Evolutionary conservation across 2,329 filamentous ascomycete genomes (phyloP), one percentile per base, ranked within the genome.

Genomic region (Microcyclospora pomicola): DNA sequence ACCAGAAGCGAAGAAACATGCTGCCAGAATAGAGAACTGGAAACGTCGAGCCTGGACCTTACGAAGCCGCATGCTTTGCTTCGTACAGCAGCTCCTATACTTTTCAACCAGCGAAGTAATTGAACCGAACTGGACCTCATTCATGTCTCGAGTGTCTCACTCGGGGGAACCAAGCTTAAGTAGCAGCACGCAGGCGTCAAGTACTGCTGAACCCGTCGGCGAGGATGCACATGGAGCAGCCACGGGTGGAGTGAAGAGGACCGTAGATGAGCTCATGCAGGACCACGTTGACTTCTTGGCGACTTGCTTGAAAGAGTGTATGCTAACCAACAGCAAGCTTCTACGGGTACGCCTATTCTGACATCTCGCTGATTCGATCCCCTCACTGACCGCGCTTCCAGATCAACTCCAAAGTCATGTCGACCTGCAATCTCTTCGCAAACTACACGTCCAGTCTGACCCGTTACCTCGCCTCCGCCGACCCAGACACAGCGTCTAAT

Each of bases 271-370:
- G 63, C 65, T 98, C 55, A 98, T 98, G 91, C 85, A 96, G 63
- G 87, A 96, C 55, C 91, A 98, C 62, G 87, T 98, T 42, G 91
- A 96, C 62, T 98, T 98, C 59, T 66, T 98, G 34, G 91, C 95
- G 52, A 96, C 91, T 3, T 98, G 91, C 59, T 68, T 98, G 52
- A 98, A 96, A 63, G 91, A 96, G 64, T 96, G 91, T 66, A 96
- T 96, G 86, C 71, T 98, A 47, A 98, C 91, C 14, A 95, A 98
- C 59, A 85, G 84, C 56, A 95, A 94, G 64, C 71, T 98, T 6
- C 65, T 98, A 5, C 80, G 85, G 62, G 88, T 94, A 71, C 47
- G 69, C 60, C 10, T 33, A n/a, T 5, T 10, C 15, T 10, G 6
- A 9, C 15, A 31, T 16, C 16, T 11, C 38, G 7, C 32, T 15